A percentile compares a stretch with the other conserved stretches of the same genome.
phyloP scores from a whole-genome alignment of 805 yeast species.

The Kodamaea hsintzibuensis region DNA sequence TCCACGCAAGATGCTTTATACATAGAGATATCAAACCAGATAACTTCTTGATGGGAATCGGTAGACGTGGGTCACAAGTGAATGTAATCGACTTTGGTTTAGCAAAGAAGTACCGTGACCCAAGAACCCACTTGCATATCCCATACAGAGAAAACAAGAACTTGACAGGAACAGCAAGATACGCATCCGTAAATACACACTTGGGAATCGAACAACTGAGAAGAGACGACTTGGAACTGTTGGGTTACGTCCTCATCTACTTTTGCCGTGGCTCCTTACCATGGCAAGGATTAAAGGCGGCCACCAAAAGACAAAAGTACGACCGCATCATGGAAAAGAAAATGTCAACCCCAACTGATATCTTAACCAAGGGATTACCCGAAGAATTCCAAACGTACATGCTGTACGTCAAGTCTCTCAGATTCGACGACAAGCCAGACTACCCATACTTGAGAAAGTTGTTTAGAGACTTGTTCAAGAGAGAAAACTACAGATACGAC shows the following conservation, averaged over 20 bases:
- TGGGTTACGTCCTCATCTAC: constrained; percentile 92
- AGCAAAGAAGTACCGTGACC: constrained; percentile 92
- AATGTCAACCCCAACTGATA: constrained; percentile 83
- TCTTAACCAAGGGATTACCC: constrained; percentile 89
- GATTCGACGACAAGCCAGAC: constrained; percentile 97
- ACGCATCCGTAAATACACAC: constrained; percentile 93
- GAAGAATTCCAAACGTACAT: constrained; percentile 84
- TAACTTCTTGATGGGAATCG: constrained; percentile 84
- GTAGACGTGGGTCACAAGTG: constrained; percentile 91
- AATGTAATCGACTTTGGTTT: constrained; percentile 93
- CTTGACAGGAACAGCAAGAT: constrained; percentile 96
- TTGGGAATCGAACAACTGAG: constrained; percentile 95
- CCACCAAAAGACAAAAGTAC: constrained; percentile 94
- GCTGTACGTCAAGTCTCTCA: constrained; percentile 82
- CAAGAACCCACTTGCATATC: constrained; percentile 89
- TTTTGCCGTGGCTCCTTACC: constrained; percentile 95
- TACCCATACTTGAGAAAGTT: constrained; percentile 84
- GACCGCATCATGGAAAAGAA: constrained; percentile 95
- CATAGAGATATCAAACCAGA: constrained; percentile 86
- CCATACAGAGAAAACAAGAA: constrained; percentile 96
- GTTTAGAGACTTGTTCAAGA: constrained; percentile 83
- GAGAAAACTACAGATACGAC: constrained; percentile 89
- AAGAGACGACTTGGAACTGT: constrained; percentile 92
- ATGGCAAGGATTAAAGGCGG: constrained; percentile 98
- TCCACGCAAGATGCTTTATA: constrained; percentile 91